Percentiles rank a stretch among this genome's conserved stretches.
Conservation (phyloP, 108 stramenopile genomes). For the Skeletonema marinoi region DNA sequence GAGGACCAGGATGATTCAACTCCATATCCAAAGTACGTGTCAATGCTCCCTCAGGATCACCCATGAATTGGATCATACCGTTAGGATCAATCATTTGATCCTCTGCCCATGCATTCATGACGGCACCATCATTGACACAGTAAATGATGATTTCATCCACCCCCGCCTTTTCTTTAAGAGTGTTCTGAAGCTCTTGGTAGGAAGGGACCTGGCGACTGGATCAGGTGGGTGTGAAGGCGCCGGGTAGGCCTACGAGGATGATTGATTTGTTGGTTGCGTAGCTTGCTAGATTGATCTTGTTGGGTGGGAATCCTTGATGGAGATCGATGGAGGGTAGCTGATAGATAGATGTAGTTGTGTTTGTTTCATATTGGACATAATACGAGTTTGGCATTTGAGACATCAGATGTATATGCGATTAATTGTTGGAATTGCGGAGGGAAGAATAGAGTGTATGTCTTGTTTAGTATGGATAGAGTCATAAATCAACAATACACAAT, state of each 20-base stretch:
- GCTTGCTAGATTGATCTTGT: conserved; percentile 29
- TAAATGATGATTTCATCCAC: conserved; percentile 50
- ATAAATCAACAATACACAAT: too few species aligned
- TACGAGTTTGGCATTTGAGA: neutral
- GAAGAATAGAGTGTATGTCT: too few species aligned
- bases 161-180: conserved; percentile 22
- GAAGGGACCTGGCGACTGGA: conserved; percentile 46
- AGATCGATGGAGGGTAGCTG: conserved; percentile 45
- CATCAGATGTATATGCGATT: too few species aligned
- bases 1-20: conserved; percentile 44
- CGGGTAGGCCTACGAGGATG: conserved; percentile 52
- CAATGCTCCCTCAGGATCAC: conserved; percentile 35
- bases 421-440: too few species aligned
- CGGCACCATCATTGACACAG: conserved; percentile 53
- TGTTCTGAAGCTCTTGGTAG: conserved; percentile 41
- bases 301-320: conserved; percentile 44
- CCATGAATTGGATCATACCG: conserved; percentile 36
- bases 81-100: conserved; percentile 28
- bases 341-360: neutral
- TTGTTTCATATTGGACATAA: neutral
- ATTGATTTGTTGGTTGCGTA: conserved; percentile 34
- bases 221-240: conserved; percentile 55
- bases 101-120: conserved; percentile 51
- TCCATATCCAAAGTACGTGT: conserved; percentile 49
- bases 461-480: too few species aligned